Conservation (phyloP, 225 moss, liverwort and hornwort genomes). For the Takakia lepidozioides region DNA sequence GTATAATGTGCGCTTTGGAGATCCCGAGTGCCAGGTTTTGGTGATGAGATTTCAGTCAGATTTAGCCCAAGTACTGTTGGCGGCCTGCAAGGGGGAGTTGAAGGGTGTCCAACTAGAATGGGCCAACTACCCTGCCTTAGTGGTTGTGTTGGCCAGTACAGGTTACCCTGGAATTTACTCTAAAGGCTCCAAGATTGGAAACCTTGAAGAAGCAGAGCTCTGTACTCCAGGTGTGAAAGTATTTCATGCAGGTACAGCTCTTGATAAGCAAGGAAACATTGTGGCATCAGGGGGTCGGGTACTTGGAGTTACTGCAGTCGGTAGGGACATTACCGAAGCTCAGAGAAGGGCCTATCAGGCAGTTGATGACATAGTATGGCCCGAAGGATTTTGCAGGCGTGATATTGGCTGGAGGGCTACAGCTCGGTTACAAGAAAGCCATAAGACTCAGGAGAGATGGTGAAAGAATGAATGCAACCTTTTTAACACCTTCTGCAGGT, state of each 20-base stretch:
- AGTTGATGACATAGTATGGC: conserved; percentile 66
- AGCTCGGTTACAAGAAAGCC: conserved; percentile 42
- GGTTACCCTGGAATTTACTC: conserved; percentile 76
- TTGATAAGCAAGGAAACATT: conserved; percentile 41
- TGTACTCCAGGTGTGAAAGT: conserved; percentile 51
- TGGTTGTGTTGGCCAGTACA: conserved; percentile 81
- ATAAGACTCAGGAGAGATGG: no score
- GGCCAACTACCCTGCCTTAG: conserved; percentile 66
- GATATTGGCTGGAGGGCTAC: conserved; percentile 94
- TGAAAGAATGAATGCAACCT: no score
- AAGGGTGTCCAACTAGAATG: conserved; percentile 55
- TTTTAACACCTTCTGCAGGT: no score
- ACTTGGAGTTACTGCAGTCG: conserved; percentile 62
- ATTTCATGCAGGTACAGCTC: conserved; percentile 72
- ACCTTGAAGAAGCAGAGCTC: conserved; percentile 53
- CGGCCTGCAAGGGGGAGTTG: conserved; percentile 65
- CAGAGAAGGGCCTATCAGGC: conserved; percentile 62
- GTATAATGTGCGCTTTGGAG: conserved; percentile 97
- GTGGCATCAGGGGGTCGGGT: conserved; percentile 83
- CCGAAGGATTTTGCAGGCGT: conserved; percentile 62
- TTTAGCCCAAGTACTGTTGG: conserved; percentile 61
- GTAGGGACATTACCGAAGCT: conserved; percentile 61
- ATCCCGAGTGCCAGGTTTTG: conserved; percentile 91
- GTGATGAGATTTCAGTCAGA: conserved; percentile 78
- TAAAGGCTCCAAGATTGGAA: conserved; percentile 49